Evolutionary conservation across 371 early-diverging fungal species (phyloP), one percentile per base, ranked within the genome.

Genomic region (Circinella umbellata): DNA sequence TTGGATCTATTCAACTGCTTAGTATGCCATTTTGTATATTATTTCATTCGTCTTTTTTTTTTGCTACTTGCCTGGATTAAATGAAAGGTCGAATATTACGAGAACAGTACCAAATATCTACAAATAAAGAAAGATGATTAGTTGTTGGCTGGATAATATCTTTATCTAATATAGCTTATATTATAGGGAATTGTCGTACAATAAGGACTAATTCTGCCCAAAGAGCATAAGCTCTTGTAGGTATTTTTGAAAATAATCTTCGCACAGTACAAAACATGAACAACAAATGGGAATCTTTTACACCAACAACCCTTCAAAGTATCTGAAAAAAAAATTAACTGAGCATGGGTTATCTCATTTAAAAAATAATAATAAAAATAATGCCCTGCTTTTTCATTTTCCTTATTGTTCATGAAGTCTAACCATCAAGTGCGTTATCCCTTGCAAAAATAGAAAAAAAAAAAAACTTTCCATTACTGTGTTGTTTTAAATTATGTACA

Each of bases 211-310:
- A 20, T 38, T 67, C 68, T 7, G 68, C 68, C 7, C 53, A 42
- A 27, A 48, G 18, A 27, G 68, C 68, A 39, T 67, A 67, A 46
- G 38, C 61, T 15, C 68, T 60, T n/a, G 46, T n/a, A 38, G 68
- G 38, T 61, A 67, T 61, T 38, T 37, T 34, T 64, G 53, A 64
- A 15, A 64, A 64, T 37, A 37, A 11, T 18, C 37, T 51, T 5
- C 18, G 27, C 2, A 64, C 7, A 9, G 20, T 53, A 27, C 20
- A 37, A 49, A 64, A 54, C 65, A 64, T 64, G 36, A 38, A 35
- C 34, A 51, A 54, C 17, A 64, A 53, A 48, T 34, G 51, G 35
- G 54, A 18, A 49, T n/a, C 1, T n/a, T 4, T 18, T 14, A 15
- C 18, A 7, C n/a, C 15, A 14, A n/a, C 54, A 54, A 15, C 57